Evolutionary conservation across 352 stramenopile genomes (phyloP).

Genomic region (Pythium rishiriense): DNA sequence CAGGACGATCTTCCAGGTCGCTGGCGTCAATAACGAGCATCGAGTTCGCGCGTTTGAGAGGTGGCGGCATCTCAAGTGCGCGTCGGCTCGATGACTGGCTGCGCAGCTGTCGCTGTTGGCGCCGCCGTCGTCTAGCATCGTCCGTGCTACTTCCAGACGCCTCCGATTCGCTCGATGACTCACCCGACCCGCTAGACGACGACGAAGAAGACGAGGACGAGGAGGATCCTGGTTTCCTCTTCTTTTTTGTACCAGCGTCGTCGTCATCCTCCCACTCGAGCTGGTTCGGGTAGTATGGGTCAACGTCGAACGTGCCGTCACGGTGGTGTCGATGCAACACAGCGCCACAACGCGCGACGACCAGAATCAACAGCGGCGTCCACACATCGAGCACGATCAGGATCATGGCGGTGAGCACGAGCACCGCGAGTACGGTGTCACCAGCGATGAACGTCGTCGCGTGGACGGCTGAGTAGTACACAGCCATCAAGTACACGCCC

Average conservation of each 20-base stretch:
- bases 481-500: conserved; percentile 68
- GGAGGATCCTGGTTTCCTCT: not conserved
- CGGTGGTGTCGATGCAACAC: conserved; percentile 57
- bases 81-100: conserved; percentile 17
- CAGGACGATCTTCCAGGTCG: conserved; percentile 14
- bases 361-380: conserved; percentile 64
- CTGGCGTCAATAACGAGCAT: conserved; percentile 28
- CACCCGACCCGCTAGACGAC: conserved; percentile 16
- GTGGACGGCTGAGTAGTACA: conserved; percentile 67
- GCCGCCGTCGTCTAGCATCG: not conserved
- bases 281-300: conserved; percentile 68
- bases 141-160: conserved; percentile 13
- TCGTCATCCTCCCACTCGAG: conserved; percentile 62
- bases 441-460: conserved; percentile 53
- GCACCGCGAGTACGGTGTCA: conserved; percentile 37
- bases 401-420: conserved; percentile 45
- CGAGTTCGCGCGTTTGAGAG: conserved; percentile 19
- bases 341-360: conserved; percentile 55
- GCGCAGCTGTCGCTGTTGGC: not conserved
- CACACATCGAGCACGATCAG: conserved; percentile 66
- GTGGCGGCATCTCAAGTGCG: not conserved
- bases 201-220: conserved; percentile 15
- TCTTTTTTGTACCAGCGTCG: conserved; percentile 12
- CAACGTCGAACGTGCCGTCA: conserved; percentile 52
- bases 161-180: conserved; percentile 23